Evolutionary conservation across 768 basidiomycete species (phyloP).

Genomic region (Rhodotorula babjevae): DNA sequence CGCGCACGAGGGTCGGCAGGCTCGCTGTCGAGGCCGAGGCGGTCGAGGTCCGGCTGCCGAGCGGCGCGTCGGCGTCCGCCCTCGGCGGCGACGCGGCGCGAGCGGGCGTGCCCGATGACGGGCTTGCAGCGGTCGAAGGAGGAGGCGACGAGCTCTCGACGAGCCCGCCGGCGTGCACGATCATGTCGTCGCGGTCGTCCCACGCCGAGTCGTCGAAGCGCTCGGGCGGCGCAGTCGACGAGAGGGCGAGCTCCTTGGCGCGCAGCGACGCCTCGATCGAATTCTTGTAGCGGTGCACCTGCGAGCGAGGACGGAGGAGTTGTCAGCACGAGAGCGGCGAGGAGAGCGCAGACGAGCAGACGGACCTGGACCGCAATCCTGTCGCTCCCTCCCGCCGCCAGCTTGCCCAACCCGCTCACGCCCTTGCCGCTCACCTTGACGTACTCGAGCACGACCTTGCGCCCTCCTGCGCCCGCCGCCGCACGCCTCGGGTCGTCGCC

Average conservation of each 20-base stretch:
- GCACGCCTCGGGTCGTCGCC: constrained; percentile 45
- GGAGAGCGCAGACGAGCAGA: constrained; percentile 10
- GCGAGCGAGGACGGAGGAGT: constrained; percentile 58
- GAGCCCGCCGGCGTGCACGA: constrained; percentile 29
- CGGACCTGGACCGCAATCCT: constrained; percentile 23
- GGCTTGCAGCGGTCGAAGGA: neutral
- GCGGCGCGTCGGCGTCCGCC: neutral
- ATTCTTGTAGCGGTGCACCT: constrained; percentile 76
- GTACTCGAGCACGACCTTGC: constrained; percentile 42
- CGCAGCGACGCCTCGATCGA: constrained; percentile 61
- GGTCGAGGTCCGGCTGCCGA: neutral
- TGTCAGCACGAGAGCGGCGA: constrained; percentile 48
- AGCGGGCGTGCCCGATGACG: neutral
- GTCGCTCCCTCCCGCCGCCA: constrained; percentile 25
- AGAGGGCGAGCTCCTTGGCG: constrained; percentile 53
- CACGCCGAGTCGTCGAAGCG: constrained; percentile 13
- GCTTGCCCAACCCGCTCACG: constrained; percentile 44
- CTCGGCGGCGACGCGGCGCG: neutral
- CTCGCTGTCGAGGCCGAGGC: constrained; percentile 9
- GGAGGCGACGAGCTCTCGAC: neutral
- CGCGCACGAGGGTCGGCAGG: neutral
- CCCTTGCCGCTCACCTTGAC: constrained; percentile 41
- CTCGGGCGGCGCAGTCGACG: too few species aligned
- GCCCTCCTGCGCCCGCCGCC: constrained; percentile 50
- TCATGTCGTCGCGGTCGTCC: constrained; percentile 37